These are phyloP conservation scores for Xylariaceae sp. DNA, from an alignment of 2,329 filamentous ascomycete genomes.

Conservation along the genomic window DNA sequence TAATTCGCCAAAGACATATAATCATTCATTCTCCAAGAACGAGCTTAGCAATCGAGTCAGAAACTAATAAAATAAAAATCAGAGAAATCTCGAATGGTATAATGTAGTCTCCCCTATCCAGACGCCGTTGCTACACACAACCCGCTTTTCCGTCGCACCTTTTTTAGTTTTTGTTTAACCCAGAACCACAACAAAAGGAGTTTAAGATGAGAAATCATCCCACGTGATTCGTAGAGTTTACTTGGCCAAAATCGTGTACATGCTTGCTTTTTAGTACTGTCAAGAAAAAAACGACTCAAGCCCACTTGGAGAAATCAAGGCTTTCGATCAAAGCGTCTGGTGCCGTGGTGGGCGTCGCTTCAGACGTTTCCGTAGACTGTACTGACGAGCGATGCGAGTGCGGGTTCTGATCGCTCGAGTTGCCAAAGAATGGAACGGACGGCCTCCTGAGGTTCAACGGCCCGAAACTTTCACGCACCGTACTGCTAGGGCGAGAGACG, in stretches of 20 bases:
- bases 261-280: no score
- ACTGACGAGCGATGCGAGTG: slow-evolving; percentile 58
- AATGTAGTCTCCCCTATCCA: slow-evolving; percentile 30
- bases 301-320: slow-evolving; percentile 48
- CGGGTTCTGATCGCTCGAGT: slow-evolving; percentile 49
- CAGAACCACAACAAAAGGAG: no score
- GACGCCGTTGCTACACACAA: slow-evolving; percentile 29
- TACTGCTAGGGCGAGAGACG: slow-evolving; percentile 39
- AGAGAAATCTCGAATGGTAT: slow-evolving; percentile 37
- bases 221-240: no score
- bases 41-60: no score
- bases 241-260: no score
- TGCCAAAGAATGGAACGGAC: slow-evolving; percentile 61
- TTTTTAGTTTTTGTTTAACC: slow-evolving; percentile 7
- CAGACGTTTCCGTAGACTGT: slow-evolving; percentile 49
- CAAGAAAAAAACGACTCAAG: slow-evolving; percentile 14
- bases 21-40: no score
- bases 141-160: slow-evolving; percentile 14
- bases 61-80: slow-evolving; percentile 3
- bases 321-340: slow-evolving; percentile 40
- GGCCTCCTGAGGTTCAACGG: slow-evolving; percentile 48
- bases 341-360: slow-evolving; percentile 34
- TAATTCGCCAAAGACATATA: no score
- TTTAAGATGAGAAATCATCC: no score
- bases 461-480: slow-evolving; percentile 55